These are phyloP conservation scores for Chlamydomonas urium DNA, from an alignment of 139 green algal genomes.

Conservation along the genomic window DNA sequence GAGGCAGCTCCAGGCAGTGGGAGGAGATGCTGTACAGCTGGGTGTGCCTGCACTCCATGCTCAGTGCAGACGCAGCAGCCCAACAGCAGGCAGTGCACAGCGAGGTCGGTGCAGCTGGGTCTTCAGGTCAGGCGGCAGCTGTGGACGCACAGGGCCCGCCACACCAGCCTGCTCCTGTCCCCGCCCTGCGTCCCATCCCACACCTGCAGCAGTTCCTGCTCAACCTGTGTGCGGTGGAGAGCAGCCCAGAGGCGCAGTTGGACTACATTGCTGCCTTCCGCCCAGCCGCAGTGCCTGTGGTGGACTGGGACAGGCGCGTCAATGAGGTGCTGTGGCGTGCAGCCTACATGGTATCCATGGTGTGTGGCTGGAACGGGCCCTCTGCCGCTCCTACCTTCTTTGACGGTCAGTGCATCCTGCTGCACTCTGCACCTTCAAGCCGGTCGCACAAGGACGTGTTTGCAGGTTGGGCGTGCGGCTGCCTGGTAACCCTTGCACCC, in stretches of 20 bases:
- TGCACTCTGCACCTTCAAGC: constrained; percentile 32
- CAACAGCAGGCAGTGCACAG: not conserved
- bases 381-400: constrained; percentile 20
- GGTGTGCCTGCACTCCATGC: constrained; percentile 37
- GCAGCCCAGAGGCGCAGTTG: constrained; percentile 53
- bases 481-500: not conserved
- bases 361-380: not conserved
- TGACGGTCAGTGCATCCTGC: constrained; percentile 36
- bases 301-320: constrained; percentile 35
- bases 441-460: constrained; percentile 11
- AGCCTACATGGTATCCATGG: constrained; percentile 53
- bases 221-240: constrained; percentile 13
- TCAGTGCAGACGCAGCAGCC: not conserved
- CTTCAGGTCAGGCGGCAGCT: no score
- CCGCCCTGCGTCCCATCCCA: not conserved
- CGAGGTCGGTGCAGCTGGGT: not conserved
- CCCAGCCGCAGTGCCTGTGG: not conserved
- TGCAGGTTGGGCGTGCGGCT: constrained; percentile 33
- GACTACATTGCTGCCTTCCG: constrained; percentile 54
- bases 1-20: constrained; percentile 18
- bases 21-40: constrained; percentile 53
- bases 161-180: no score
- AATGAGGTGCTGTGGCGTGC: constrained; percentile 21
- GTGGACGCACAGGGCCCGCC: not conserved
- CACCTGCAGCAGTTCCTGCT: constrained; percentile 21